Percentiles rank a stretch among this genome's conserved stretches.
Conservation (phyloP, 2,329 filamentous ascomycete species). For the Beauveria sp. region DNA sequence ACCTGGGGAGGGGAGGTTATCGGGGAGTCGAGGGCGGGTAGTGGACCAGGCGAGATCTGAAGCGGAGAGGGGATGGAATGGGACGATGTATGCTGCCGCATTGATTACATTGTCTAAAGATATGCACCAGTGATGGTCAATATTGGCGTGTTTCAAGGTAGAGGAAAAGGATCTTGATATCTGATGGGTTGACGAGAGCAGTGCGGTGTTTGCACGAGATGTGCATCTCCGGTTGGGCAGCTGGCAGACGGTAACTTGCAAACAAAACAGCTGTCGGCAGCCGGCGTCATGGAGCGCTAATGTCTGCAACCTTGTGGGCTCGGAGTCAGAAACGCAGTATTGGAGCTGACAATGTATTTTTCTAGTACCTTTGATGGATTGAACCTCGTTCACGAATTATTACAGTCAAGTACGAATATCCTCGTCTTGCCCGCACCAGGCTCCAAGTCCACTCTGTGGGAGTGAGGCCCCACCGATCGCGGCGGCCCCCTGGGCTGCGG, state of each 20-base stretch:
- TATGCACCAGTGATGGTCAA: neutral
- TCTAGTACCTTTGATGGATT: no score
- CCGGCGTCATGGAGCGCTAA: no score
- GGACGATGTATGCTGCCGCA: neutral
- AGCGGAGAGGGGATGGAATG: neutral
- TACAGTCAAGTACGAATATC: no score
- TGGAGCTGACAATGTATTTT: no score
- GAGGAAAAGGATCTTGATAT: neutral
- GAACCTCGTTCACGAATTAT: no score
- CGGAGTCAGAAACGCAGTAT: neutral
- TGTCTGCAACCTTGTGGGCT: neutral
- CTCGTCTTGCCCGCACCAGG: no score
- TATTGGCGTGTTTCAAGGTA: neutral
- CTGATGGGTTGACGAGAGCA: neutral
- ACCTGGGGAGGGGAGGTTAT: neutral
- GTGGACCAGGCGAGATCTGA: constrained; percentile 4
- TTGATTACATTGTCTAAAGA: neutral
- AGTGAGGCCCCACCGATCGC: constrained; percentile 6
- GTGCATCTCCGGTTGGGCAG: neutral
- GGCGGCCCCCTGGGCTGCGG: neutral
- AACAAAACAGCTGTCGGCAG: neutral
- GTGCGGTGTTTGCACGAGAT: neutral
- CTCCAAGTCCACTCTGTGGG: neutral
- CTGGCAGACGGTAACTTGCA: neutral
- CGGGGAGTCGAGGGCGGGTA: neutral